These are phyloP conservation scores for Saposhnikovia divaricata DNA, from an alignment of 129 eudicot genomes.

Conservation along the genomic window DNA sequence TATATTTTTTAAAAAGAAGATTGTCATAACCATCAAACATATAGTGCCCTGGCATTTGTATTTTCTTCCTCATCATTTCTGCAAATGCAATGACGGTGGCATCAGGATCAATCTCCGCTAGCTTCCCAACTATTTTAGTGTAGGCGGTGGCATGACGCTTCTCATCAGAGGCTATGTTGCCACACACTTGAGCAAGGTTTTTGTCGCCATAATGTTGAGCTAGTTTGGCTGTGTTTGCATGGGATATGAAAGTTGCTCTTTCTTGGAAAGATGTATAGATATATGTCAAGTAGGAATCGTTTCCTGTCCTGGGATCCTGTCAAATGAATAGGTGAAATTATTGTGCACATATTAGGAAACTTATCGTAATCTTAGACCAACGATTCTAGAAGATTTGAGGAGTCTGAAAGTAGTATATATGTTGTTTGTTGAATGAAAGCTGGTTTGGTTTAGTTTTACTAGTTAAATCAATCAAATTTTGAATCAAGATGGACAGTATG, in stretches of 20 bases:
- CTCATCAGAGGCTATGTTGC: background rate
- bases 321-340: too few species aligned
- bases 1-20: background rate
- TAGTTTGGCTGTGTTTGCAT: background rate
- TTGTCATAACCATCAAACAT: background rate
- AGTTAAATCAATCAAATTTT: too few species aligned
- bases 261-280: background rate
- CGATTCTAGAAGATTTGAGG: too few species aligned
- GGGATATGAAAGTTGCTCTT: background rate
- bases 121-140: background rate
- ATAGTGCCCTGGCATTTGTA: background rate
- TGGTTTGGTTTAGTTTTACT: too few species aligned
- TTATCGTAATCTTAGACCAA: too few species aligned
- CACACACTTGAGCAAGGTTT: background rate
- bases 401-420: too few species aligned
- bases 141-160: background rate
- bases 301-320: background rate
- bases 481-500: too few species aligned
- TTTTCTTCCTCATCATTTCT: background rate
- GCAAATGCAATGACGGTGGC: background rate
- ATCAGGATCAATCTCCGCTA: background rate
- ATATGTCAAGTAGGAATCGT: background rate
- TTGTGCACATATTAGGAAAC: too few species aligned
- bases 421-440: too few species aligned
- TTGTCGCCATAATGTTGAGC: background rate